Conservation (phyloP, 805 yeast species). For the Suhomyces sp. region DNA sequence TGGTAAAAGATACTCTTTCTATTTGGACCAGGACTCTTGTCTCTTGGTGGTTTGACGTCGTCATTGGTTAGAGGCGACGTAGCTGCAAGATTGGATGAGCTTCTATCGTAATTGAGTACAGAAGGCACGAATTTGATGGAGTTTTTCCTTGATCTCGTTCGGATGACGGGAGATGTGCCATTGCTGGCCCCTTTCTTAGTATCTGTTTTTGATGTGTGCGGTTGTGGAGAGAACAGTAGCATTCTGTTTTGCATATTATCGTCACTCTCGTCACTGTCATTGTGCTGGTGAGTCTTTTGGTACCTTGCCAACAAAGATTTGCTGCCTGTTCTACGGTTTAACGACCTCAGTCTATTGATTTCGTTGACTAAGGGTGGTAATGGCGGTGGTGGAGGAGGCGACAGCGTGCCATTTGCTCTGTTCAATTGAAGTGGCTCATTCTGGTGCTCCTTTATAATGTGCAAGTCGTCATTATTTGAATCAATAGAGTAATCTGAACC, state of each 20-base stretch:
- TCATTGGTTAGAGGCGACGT: neutral
- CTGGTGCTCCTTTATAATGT: conserved; percentile 19
- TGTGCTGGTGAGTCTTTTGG: conserved; percentile 13
- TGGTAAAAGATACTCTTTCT: conserved; percentile 30
- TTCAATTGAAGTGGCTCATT: conserved; percentile 7
- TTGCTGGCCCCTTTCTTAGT: neutral
- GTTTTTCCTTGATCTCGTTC: conserved; percentile 19
- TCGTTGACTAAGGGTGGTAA: conserved; percentile 8
- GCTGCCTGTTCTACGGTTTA: conserved; percentile 16
- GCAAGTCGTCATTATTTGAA: conserved; percentile 14
- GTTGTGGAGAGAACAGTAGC: conserved; percentile 16
- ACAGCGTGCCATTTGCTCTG: neutral
- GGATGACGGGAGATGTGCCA: conserved; percentile 2
- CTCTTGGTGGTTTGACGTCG: neutral
- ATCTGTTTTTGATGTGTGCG: neutral
- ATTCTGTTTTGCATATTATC: conserved; percentile 8
- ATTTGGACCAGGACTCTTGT: conserved; percentile 1
- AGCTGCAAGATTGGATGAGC: conserved; percentile 2
- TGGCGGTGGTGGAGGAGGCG: conserved; percentile 1
- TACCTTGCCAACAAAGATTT: conserved; percentile 16
- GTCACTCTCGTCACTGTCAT: conserved; percentile 15
- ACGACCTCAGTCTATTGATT: conserved; percentile 24
- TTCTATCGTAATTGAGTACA: conserved; percentile 9
- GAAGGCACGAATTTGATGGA: conserved; percentile 34
- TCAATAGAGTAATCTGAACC: conserved; percentile 10